A percentile compares a stretch with the other conserved stretches of the same genome.
Evolutionary conservation across 495 filamentous ascomycete species (phyloP).

Genomic region (Tuber indicum): DNA sequence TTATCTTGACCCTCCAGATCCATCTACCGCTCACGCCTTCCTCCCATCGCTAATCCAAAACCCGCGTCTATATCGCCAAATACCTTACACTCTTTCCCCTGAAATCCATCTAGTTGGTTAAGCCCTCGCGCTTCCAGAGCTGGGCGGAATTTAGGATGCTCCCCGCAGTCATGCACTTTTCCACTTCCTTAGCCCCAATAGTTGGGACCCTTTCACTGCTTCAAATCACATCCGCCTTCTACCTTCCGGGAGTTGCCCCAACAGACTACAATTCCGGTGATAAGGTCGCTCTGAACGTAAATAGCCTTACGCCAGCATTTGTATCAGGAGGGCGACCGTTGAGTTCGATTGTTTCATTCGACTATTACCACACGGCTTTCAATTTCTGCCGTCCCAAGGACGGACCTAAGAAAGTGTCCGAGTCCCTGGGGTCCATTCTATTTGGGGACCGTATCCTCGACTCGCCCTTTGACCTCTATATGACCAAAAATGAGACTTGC

Average conservation of each 20-base stretch:
- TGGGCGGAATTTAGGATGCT: background rate
- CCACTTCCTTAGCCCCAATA: slow-evolving; percentile 21
- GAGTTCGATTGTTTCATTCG: slow-evolving; percentile 86
- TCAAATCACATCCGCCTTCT: slow-evolving; percentile 68
- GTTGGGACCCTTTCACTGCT: slow-evolving; percentile 40
- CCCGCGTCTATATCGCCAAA: background rate
- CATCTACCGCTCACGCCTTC: background rate
- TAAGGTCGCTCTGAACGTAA: slow-evolving; percentile 82
- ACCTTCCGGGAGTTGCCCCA: slow-evolving; percentile 93
- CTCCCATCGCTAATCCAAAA: background rate
- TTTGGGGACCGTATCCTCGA: slow-evolving; percentile 94
- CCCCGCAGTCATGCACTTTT: slow-evolving; percentile 31
- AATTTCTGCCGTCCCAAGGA: slow-evolving; percentile 75
- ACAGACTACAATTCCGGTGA: slow-evolving; percentile 73
- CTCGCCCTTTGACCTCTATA: slow-evolving; percentile 79
- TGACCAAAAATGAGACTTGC: slow-evolving; percentile 78
- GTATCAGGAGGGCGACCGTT: slow-evolving; percentile 37
- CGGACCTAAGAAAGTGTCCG: slow-evolving; percentile 66
- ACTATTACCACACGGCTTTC: slow-evolving; percentile 86
- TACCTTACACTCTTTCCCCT: background rate
- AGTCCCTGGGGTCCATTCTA: slow-evolving; percentile 89
- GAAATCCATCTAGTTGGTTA: background rate
- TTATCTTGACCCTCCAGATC: background rate
- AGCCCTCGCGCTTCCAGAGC: background rate
- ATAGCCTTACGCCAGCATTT: slow-evolving; percentile 72